These are phyloP conservation scores for Gossypium mustelinum DNA, from an alignment of 345 rosid species.

Conservation along the genomic window DNA sequence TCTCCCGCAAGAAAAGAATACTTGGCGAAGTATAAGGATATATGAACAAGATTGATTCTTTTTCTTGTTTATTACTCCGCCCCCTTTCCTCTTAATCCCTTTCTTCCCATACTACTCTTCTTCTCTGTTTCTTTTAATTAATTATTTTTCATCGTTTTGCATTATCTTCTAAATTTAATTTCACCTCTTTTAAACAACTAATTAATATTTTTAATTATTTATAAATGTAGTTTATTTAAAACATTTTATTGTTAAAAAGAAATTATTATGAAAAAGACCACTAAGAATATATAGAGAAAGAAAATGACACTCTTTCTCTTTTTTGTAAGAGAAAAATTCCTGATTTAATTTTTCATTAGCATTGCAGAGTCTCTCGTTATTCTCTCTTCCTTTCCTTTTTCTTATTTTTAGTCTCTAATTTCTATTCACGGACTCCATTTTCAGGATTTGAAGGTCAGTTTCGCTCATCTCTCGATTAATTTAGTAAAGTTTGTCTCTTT, in stretches of 20 bases:
- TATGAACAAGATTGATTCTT: not conserved
- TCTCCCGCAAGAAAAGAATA: not conserved
- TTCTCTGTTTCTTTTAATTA: not conserved
- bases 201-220: not conserved
- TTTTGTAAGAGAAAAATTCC: slow-evolving; percentile 37
- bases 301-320: slow-evolving; percentile 6
- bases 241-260: no score
- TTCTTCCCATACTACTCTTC: not conserved
- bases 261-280: not conserved
- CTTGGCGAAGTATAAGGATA: not conserved
- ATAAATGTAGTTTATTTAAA: not conserved
- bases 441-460: slow-evolving; percentile 16
- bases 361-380: slow-evolving; percentile 15
- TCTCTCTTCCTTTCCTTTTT: not conserved
- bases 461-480: not conserved
- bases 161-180: no score
- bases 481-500: not conserved
- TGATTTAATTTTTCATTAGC: slow-evolving; percentile 37
- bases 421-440: slow-evolving; percentile 25
- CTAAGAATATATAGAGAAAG: slow-evolving; percentile 11
- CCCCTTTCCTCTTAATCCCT: not conserved
- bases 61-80: not conserved
- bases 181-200: not conserved
- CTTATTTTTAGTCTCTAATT: slow-evolving; percentile 2
- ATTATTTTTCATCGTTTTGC: not conserved